A percentile compares a stretch with the other conserved stretches of the same genome.
These are phyloP conservation scores for Prunus mira DNA, from an alignment of 306 rosid genomes.

Conservation along the genomic window DNA sequence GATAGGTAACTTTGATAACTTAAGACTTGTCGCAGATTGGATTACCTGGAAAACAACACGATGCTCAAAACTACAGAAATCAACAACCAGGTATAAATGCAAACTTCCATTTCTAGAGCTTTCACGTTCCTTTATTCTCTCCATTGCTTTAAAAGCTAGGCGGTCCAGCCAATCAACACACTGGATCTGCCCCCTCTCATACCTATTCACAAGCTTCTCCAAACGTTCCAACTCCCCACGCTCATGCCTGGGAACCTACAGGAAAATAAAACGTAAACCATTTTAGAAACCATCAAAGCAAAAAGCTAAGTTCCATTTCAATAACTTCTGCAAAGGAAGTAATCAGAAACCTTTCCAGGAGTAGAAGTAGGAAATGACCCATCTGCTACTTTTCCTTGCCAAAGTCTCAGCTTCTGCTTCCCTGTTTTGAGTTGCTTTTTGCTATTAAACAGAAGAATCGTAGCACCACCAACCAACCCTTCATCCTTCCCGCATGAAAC, in stretches of 20 bases:
- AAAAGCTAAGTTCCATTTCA: neutral
- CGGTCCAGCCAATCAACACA: slow-evolving; percentile 96
- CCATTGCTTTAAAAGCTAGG: slow-evolving; percentile 76
- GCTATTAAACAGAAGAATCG: slow-evolving; percentile 80
- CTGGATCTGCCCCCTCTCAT: slow-evolving; percentile 88
- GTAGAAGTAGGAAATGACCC: slow-evolving; percentile 77
- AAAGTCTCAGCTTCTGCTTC: slow-evolving; percentile 93
- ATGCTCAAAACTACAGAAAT: slow-evolving; percentile 89
- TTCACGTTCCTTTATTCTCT: slow-evolving; percentile 75
- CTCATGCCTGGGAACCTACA: slow-evolving; percentile 88
- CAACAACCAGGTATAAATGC: slow-evolving; percentile 77
- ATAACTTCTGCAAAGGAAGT: slow-evolving; percentile 9
- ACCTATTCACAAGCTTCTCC: slow-evolving; percentile 88
- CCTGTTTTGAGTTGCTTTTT: slow-evolving; percentile 95
- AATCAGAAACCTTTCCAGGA: slow-evolving; percentile 84
- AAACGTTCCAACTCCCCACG: slow-evolving; percentile 92
- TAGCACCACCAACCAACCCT: slow-evolving; percentile 95
- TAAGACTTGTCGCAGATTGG: slow-evolving; percentile 6
- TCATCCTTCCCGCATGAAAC: slow-evolving; percentile 81
- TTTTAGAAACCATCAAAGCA: neutral
- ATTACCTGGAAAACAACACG: slow-evolving; percentile 93
- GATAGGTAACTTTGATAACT: slow-evolving; percentile 5
- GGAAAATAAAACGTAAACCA: slow-evolving; percentile 1
- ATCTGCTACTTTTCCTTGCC: slow-evolving; percentile 90
- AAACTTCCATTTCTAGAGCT: slow-evolving; percentile 71